Conservation (phyloP, 371 early-diverging fungal genomes). For the Zychaea mexicana region DNA sequence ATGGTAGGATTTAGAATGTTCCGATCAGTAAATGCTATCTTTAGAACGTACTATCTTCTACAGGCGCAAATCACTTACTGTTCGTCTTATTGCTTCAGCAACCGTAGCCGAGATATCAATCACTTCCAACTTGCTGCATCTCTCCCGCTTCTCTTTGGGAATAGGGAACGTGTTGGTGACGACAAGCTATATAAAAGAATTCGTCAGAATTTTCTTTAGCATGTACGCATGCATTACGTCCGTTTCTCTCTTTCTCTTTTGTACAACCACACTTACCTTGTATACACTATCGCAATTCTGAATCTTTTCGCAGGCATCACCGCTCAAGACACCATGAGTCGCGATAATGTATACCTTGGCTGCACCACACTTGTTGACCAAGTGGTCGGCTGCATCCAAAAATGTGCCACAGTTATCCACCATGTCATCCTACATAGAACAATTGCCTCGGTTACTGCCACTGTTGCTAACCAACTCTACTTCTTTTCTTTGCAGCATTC, state of each 20-base stretch:
- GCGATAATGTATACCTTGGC: constrained; percentile 89
- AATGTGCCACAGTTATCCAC: constrained; percentile 88
- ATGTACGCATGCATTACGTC: neutral
- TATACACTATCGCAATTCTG: constrained; percentile 84
- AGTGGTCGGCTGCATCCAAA: constrained; percentile 89
- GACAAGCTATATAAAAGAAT: constrained; percentile 58
- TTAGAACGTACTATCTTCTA: too few species aligned
- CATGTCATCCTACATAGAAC: constrained; percentile 94
- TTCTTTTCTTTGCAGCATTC: too few species aligned
- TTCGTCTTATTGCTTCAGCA: constrained; percentile 97
- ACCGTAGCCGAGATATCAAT: constrained; percentile 91
- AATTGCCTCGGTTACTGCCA: too few species aligned
- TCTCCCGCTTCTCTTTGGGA: constrained; percentile 69
- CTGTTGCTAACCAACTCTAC: too few species aligned
- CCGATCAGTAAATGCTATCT: constrained; percentile 5
- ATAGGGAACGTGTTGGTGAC: constrained; percentile 96
- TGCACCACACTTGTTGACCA: constrained; percentile 85
- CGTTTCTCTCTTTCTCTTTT: neutral
- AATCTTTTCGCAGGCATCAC: constrained; percentile 82
- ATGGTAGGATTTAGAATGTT: neutral
- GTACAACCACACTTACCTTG: constrained; percentile 55
- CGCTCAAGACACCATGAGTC: constrained; percentile 93
- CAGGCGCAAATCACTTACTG: constrained; percentile 38
- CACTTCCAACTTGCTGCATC: constrained; percentile 76
- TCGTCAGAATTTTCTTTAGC: neutral